Evolutionary conservation across 1,284 basidiomycete genomes (phyloP).

Genomic region (Ustilago shanxiensis): DNA sequence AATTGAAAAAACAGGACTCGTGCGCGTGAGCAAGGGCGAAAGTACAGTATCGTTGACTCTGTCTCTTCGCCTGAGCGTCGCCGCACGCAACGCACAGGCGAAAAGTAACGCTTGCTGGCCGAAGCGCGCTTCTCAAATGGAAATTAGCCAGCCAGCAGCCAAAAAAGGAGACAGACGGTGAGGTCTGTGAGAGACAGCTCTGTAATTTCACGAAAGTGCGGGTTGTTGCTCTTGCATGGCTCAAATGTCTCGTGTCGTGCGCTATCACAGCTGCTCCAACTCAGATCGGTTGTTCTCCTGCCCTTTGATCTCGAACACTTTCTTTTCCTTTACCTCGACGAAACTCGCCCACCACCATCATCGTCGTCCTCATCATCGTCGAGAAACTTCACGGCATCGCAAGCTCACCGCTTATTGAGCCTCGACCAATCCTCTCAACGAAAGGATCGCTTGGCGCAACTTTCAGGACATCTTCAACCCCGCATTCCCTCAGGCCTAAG

Average conservation of each 20-base stretch:
- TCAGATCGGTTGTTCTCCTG: not conserved
- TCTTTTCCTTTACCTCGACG: not conserved
- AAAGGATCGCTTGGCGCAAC: not conserved
- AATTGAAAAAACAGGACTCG: not conserved
- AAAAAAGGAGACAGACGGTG: not conserved
- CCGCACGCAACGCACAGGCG: not conserved
- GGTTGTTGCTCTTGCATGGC: constrained; percentile 4
- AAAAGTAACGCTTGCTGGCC: not conserved
- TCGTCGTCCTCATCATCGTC: not conserved
- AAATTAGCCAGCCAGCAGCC: not conserved
- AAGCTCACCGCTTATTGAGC: not conserved
- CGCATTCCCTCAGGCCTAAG: not conserved
- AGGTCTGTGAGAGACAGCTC: not conserved
- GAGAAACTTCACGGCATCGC: too few species aligned
- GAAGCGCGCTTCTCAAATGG: not conserved
- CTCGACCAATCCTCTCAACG: not conserved
- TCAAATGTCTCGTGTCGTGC: not conserved
- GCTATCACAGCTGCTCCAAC: constrained; percentile 5
- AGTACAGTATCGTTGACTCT: too few species aligned
- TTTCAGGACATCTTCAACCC: not conserved
- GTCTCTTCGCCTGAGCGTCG: not conserved
- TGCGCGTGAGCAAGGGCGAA: constrained; percentile 4
- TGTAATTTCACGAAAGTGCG: constrained; percentile 5
- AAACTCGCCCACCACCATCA: not conserved
- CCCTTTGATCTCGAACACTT: not conserved